Evolutionary conservation across 257 asterid species (phyloP).

Genomic region (Rauvolfia tetraphylla): DNA sequence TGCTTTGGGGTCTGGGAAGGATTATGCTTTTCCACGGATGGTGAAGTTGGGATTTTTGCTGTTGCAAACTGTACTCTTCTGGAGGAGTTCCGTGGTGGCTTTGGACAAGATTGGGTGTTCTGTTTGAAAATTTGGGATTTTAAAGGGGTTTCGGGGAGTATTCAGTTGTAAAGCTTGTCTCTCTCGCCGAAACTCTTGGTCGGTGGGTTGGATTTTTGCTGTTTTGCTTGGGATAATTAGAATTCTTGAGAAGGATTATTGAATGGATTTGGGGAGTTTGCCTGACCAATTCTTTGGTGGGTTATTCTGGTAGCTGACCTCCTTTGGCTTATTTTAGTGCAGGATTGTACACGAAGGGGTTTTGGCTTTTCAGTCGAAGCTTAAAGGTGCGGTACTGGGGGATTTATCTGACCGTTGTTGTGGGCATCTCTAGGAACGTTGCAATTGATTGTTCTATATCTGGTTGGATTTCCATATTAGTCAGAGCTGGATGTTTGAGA

Average conservation of each 20-base stretch:
- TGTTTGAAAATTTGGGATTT: neutral
- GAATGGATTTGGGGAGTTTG: neutral
- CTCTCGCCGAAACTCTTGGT: constrained; percentile 1
- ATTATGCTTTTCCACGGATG: neutral
- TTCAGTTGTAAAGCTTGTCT: constrained; percentile 3
- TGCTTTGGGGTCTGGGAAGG: constrained; percentile 11
- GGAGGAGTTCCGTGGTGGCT: constrained; percentile 4
- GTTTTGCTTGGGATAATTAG: neutral
- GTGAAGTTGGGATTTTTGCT: constrained; percentile 16
- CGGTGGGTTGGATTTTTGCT: constrained; percentile 14
- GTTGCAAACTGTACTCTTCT: neutral
- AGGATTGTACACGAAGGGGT: constrained; percentile 4
- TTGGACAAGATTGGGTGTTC: neutral
- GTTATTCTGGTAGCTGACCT: neutral
- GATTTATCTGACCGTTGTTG: neutral
- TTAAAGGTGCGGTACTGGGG: constrained; percentile 1
- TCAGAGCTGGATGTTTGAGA: neutral
- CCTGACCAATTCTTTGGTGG: constrained; percentile 11
- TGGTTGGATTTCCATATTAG: neutral
- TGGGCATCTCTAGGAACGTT: too few species aligned
- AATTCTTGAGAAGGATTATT: neutral
- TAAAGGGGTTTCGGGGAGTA: neutral
- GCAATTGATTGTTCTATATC: neutral
- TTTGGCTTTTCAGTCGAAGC: neutral
- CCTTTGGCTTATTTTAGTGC: constrained; percentile 4